Base-by-base conservation (phyloP, 495 filamentous ascomycete genomes). In the Aspergillus sclerotiicarbonarius region DNA sequence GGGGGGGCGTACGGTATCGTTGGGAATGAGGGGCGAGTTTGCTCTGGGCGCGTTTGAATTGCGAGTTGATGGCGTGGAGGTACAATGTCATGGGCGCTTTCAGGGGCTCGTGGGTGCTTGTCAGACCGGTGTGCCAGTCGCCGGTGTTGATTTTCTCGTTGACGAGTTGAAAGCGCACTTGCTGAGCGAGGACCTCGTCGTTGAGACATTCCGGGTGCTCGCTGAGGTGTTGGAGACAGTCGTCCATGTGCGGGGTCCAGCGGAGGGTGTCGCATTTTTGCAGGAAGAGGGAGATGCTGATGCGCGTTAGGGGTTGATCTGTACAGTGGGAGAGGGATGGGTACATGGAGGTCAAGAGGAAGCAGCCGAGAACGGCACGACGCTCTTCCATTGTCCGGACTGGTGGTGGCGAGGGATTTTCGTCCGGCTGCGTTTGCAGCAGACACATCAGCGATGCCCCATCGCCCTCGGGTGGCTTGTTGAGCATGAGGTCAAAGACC, bases 271-370 rank as follows among this genome's bases (percentile, higher is more conserved):
- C 25, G 25, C n/a, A 16, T 8, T 50, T 50, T 13, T 32, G 15
- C 5, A 50, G n/a, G 47, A 50, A 50, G 29, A 50, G 47, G 9
- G 47, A 32, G 47, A 50, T 32, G 6, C 47, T 50, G 29, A 13
- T 8, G 16, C 1, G 25, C 8, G 2, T 32, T 29, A 16, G 47
- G 1, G 15, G 16, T 46, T 46, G 25, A 21, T 20, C 7, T 19
- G 12, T 16, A 21, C 1, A 15, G n/a, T 4, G 25, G 29, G 21
- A 9, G 15, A 2, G 12, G 25, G 15, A 31, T 8, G 19, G 13
- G 18, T 50, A 50, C 47, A 15, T 50, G 15, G 47, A 50, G 8
- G 47, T 50, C 1, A 50, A 25, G 1, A 50, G 47, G 13, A 25
- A 50, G 13, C 47, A 50, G 3, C 25, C 47, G 1, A 50, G 25